A percentile compares a stretch with the other conserved stretches of the same genome.
These are phyloP conservation scores for Amanita phalloides DNA, from an alignment of 768 basidiomycete species.

Conservation along the genomic window DNA sequence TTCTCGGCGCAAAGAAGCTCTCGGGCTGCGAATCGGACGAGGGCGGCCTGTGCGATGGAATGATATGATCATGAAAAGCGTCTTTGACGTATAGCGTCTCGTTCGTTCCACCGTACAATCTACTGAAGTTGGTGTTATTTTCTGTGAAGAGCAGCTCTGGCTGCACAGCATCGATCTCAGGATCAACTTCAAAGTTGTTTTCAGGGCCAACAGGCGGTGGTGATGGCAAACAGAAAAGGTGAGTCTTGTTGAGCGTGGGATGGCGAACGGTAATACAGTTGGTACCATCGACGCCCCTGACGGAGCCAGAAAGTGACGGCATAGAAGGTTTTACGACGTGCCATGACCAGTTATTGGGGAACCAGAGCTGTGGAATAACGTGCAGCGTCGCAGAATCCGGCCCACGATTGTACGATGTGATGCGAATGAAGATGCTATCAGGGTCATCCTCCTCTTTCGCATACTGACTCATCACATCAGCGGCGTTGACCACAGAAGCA, in stretches of 20 bases:
- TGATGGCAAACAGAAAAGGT: conserved; percentile 84
- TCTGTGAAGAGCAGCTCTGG: conserved; percentile 92
- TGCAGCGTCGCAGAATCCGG: conserved; percentile 92
- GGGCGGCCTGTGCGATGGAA: conserved; percentile 70
- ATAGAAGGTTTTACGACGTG: conserved; percentile 51
- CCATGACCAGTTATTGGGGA: conserved; percentile 99
- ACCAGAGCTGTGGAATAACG: conserved; percentile 93
- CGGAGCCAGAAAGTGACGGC: conserved; percentile 48
- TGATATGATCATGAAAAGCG: conserved; percentile 96
- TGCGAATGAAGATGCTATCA: conserved; percentile 82
- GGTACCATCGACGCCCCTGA: conserved; percentile 35
- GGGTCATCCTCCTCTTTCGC: conserved; percentile 94
- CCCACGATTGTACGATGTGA: conserved; percentile 94
- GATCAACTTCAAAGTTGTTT: conserved; percentile 52
- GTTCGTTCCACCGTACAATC: conserved; percentile 87
- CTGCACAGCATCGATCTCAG: conserved; percentile 57
- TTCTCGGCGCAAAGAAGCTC: conserved; percentile 35
- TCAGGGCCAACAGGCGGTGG: conserved; percentile 80
- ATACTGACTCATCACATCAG: conserved; percentile 44
- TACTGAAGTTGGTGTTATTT: conserved; percentile 92
- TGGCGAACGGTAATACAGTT: conserved; percentile 66
- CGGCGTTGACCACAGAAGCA: not conserved
- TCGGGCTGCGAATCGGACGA: conserved; percentile 31
- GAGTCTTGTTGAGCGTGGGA: conserved; percentile 59
- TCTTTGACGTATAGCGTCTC: conserved; percentile 83